phyloP scores from a whole-genome alignment of 352 stramenopile genomes.

The Pythium coloratum region DNA sequence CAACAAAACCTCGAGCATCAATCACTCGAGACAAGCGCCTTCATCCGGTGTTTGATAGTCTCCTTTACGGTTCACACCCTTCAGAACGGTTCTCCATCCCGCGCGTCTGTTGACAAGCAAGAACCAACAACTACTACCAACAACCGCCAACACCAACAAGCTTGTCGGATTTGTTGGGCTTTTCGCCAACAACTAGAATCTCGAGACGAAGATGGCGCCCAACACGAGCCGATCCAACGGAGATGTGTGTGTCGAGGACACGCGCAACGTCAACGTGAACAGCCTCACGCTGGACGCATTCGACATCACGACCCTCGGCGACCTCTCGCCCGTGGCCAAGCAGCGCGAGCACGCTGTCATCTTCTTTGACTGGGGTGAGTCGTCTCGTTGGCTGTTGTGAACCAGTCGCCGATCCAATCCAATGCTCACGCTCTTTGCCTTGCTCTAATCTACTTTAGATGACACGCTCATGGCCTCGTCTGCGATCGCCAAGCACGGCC shows the following conservation, averaged over 20 bases:
- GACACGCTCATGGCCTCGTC: conserved; percentile 84
- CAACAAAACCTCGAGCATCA: conserved; percentile 5
- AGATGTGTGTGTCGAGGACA: conserved; percentile 68
- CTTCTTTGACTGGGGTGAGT: conserved; percentile 85
- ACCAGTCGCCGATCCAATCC: background rate
- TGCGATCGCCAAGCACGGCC: conserved; percentile 71
- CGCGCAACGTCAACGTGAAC: conserved; percentile 25
- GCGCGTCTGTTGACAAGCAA: conserved; percentile 2
- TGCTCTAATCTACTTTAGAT: conserved; percentile 38
- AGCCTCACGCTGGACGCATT: conserved; percentile 57
- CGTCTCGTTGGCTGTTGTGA: conserved; percentile 1
- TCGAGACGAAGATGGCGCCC: conserved; percentile 45
- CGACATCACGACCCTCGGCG: conserved; percentile 39
- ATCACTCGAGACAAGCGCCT: background rate
- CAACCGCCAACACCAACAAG: conserved; percentile 1
- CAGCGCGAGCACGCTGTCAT: conserved; percentile 67
- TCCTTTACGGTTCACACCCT: background rate
- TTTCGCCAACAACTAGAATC: background rate
- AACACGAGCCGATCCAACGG: conserved; percentile 45
- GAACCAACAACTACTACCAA: background rate
- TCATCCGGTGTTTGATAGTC: background rate
- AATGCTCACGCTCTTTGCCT: conserved; percentile 10
- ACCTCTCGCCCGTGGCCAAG: conserved; percentile 31
- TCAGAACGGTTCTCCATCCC: conserved; percentile 4
- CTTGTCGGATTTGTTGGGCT: background rate